phyloP scores from a whole-genome alignment of 2,329 filamentous ascomycete species.

The Fusarium nurragi region DNA sequence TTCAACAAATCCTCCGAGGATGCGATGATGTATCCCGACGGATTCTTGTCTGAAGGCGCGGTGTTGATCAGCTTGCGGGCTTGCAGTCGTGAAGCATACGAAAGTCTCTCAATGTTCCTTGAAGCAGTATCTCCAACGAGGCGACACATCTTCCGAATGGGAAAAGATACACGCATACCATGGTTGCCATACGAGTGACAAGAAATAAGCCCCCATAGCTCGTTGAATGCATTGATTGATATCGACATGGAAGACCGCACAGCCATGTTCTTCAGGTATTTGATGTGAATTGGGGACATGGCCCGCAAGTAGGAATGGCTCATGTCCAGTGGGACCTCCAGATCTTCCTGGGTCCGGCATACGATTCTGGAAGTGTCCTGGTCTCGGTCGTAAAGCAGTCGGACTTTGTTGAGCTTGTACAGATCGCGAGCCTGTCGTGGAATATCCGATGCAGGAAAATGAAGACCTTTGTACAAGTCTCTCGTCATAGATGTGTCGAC shows the following conservation, averaged over 20 bases:
- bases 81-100: slow-evolving; percentile 84
- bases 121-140: slow-evolving; percentile 87
- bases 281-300: slow-evolving; percentile 90
- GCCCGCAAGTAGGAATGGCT: slow-evolving; percentile 86
- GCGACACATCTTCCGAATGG: slow-evolving; percentile 91
- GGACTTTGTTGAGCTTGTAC: slow-evolving; percentile 90
- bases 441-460: slow-evolving; percentile 89
- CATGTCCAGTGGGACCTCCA: slow-evolving; percentile 81
- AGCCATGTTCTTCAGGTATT: slow-evolving; percentile 88
- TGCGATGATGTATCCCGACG: slow-evolving; percentile 88
- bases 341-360: slow-evolving; percentile 77
- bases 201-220: slow-evolving; percentile 88
- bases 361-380: slow-evolving; percentile 82
- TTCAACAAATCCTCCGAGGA: slow-evolving; percentile 86
- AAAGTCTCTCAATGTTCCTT: slow-evolving; percentile 86
- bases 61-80: slow-evolving; percentile 90
- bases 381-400: slow-evolving; percentile 86
- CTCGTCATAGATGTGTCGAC: slow-evolving; percentile 82
- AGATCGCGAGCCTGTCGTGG: slow-evolving; percentile 87
- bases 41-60: slow-evolving; percentile 80
- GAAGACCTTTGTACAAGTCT: slow-evolving; percentile 86
- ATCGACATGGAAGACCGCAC: slow-evolving; percentile 96
- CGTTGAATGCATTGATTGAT: slow-evolving; percentile 85
- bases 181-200: slow-evolving; percentile 81
- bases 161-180: slow-evolving; percentile 92